Percentiles rank a stretch among this genome's conserved stretches.
These are phyloP conservation scores for Euphrasia confusa DNA, from an alignment of 257 asterid genomes.

Conservation along the genomic window DNA sequence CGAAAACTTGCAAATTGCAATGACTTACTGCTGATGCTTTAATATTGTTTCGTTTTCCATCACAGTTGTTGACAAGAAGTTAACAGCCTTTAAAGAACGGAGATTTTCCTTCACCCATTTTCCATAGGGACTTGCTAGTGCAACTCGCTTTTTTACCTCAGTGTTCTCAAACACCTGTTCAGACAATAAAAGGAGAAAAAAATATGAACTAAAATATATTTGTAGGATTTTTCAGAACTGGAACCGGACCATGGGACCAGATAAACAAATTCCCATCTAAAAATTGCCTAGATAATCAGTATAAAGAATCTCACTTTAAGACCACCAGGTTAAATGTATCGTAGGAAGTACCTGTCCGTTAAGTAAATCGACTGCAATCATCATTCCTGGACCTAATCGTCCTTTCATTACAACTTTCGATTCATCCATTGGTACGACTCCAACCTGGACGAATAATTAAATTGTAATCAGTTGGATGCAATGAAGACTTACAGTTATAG, in stretches of 20 bases:
- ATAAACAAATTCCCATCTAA: background rate
- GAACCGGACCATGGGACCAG: background rate
- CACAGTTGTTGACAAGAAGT: slow-evolving; percentile 56
- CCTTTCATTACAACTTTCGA: slow-evolving; percentile 94
- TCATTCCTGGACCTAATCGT: slow-evolving; percentile 99
- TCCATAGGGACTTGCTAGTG: slow-evolving; percentile 75
- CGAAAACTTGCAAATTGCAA: slow-evolving; percentile 24
- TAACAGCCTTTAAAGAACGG: slow-evolving; percentile 62
- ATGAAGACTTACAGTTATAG: slow-evolving; percentile 9
- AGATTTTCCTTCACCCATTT: slow-evolving; percentile 88
- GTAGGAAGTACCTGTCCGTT: slow-evolving; percentile 78
- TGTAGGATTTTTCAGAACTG: slow-evolving; percentile 4
- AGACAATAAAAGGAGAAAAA: slow-evolving; percentile 15
- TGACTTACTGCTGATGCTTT: slow-evolving; percentile 88
- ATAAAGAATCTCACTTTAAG: background rate
- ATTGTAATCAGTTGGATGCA: slow-evolving; percentile 22
- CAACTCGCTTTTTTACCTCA: slow-evolving; percentile 90
- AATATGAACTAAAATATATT: slow-evolving; percentile 3
- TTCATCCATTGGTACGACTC: slow-evolving; percentile 88
- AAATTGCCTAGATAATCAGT: slow-evolving; percentile 1
- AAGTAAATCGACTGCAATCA: slow-evolving; percentile 82
- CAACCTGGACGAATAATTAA: slow-evolving; percentile 58
- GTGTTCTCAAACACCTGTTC: slow-evolving; percentile 86
- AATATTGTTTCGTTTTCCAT: slow-evolving; percentile 81
- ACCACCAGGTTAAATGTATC: slow-evolving; percentile 10